Percentiles rank a stretch among this genome's conserved stretches.
These are phyloP conservation scores for Cicer pinnatifidum DNA, from an alignment of 306 rosid genomes.

Conservation along the genomic window DNA sequence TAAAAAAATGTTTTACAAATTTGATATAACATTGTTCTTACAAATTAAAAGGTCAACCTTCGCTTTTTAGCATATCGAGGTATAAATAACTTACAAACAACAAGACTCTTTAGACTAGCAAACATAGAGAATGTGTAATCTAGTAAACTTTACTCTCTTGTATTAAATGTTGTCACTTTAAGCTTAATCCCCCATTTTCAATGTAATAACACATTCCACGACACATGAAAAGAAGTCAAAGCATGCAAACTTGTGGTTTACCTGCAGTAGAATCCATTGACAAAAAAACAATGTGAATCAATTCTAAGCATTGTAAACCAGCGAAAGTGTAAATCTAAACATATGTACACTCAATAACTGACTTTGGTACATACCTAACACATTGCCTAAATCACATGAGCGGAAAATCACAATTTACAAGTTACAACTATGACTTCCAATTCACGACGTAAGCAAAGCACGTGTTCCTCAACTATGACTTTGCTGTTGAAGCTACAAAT, in stretches of 20 bases:
- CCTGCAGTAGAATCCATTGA: neutral
- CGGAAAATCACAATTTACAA: neutral
- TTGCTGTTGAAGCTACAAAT: constrained; percentile 7
- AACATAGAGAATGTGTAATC: neutral
- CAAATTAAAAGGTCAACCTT: too few species aligned
- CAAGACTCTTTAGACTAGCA: neutral
- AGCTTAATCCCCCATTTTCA: neutral
- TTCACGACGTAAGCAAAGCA: constrained; percentile 26
- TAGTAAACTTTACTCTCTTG: neutral
- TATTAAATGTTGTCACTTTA: neutral
- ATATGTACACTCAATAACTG: constrained; percentile 7
- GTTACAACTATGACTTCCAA: constrained; percentile 1
- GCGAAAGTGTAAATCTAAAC: neutral
- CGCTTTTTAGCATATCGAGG: too few species aligned
- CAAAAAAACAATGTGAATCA: neutral
- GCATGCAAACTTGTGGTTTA: neutral
- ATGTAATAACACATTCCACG: neutral
- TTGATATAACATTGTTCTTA: too few species aligned
- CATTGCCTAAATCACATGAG: neutral
- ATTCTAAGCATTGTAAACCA: neutral
- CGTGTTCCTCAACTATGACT: constrained; percentile 16
- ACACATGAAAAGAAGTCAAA: neutral
- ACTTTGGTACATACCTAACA: neutral
- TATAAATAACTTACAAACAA: too few species aligned
- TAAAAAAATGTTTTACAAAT: too few species aligned